phyloP scores from a whole-genome alignment of 192 early-diverging fungal species.

The Mortierella alpina region DNA sequence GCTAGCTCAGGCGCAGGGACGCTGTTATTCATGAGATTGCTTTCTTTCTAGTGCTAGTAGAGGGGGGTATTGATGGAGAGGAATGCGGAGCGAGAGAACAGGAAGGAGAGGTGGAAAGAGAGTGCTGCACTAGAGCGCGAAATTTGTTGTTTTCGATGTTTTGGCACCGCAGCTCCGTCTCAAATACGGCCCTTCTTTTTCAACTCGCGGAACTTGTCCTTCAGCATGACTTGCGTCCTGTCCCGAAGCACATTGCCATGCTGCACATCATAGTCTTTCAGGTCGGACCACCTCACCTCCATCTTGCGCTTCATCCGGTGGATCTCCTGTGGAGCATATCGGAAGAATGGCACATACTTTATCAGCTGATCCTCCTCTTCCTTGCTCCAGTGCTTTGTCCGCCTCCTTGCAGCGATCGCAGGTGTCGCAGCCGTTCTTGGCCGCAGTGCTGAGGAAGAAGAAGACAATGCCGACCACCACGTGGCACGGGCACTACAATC shows the following conservation, averaged over 20 bases:
- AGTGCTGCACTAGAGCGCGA: neutral
- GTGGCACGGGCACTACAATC: too few species aligned
- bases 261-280: conserved; percentile 21
- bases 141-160: neutral
- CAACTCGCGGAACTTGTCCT: conserved; percentile 43
- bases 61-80: too few species aligned
- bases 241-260: conserved; percentile 22
- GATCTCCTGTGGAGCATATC: neutral
- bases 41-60: neutral
- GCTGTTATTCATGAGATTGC: too few species aligned
- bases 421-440: neutral
- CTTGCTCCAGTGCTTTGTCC: conserved; percentile 10
- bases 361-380: conserved; percentile 22
- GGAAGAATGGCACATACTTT: conserved; percentile 16
- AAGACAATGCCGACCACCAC: too few species aligned
- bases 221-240: conserved; percentile 34
- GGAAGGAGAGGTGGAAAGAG: too few species aligned
- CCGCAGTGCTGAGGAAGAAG: neutral
- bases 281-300: conserved; percentile 19
- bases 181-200: conserved; percentile 24
- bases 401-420: neutral
- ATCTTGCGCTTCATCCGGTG: neutral
- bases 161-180: conserved; percentile 1
- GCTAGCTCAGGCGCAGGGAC: neutral
- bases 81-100: too few species aligned